Evolutionary conservation across 2,329 filamentous ascomycete species (phyloP), one percentile per base, ranked within the genome.

Genomic region (Fusarium keratoplasticum): DNA sequence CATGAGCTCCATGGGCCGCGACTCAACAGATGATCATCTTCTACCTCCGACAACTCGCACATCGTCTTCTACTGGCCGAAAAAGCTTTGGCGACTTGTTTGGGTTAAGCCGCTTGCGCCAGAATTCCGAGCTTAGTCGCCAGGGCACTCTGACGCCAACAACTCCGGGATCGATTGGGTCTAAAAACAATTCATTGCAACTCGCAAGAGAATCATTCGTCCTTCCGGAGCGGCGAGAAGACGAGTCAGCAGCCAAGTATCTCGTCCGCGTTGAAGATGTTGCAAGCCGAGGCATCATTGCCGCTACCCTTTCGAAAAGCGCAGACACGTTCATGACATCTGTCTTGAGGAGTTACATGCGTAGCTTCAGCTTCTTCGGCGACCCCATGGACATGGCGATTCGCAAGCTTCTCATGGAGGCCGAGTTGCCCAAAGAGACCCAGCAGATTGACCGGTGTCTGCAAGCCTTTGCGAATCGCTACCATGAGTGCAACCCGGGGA

Each of bases 341-440:
- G 95, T 97, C 4, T 83, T 99, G 65, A 91, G 96, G 69, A 98
- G 96, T 80, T 98, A 98, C 80, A 98, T 98, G 93, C 91, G 96
- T 62, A 93, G 93, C 22, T 98, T 98, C 82, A 91, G 92, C 61
- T 98, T 98, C 84, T 98, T 98, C 78, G 95, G 95, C 31, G 96
- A 98, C 77, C 96, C 96, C 0, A 96, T 99, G 86, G 96, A 99
- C 81, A 98, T 99, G 95, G 94, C 96, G 2, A 92, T 98, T 73
- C 92, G 96, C 40, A 98, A 98, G 82, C 88, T 99, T 58, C 87
- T 99, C 64, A 98, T 98, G 94, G 95, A 98, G 80, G 95, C 96
- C 4, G 96, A 98, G 82, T 84, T 99, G 35, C 96, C 96, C 5
- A 98, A 97, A 77, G 96, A 99, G 84, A 98, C 96, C 0, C 96